Evolutionary conservation across 345 rosid species (phyloP).

Genomic region (Eucalyptus victrix): DNA sequence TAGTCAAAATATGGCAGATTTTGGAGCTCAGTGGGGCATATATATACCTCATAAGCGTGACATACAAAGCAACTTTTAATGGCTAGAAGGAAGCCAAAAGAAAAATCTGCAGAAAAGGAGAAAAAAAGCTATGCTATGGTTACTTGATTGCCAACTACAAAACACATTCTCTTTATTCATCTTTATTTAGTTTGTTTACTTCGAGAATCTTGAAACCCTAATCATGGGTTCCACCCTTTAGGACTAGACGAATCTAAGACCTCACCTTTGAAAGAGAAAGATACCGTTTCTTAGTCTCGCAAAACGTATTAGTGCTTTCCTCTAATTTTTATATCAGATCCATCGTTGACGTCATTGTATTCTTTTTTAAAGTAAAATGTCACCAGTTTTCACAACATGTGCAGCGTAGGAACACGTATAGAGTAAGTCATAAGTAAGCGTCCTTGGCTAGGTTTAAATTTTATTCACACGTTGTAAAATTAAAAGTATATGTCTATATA

Average conservation of each 20-base stretch:
- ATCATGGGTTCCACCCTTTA: not conserved
- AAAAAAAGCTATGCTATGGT: not conserved
- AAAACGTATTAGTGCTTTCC: not conserved
- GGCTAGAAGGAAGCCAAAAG: not conserved
- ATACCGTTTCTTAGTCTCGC: not conserved
- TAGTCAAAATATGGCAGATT: not conserved
- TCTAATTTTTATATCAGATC: not conserved
- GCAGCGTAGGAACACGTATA: not conserved
- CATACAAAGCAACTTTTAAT: not conserved
- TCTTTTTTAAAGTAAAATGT: not conserved
- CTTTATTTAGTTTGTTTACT: not conserved
- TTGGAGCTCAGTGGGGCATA: not conserved
- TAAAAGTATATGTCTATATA: not conserved
- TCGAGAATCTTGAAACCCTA: not conserved
- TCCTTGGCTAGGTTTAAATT: not conserved
- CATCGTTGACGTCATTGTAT: not conserved
- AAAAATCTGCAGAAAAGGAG: not conserved
- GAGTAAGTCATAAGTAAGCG: not conserved
- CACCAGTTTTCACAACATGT: not conserved
- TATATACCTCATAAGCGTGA: not conserved
- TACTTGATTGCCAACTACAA: not conserved
- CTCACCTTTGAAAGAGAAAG: not conserved
- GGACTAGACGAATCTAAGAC: not conserved
- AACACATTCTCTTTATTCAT: not conserved
- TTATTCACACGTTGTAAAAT: not conserved